These are phyloP conservation scores for Rutstroemia sp. DNA, from an alignment of 2,329 filamentous ascomycete genomes.

Conservation along the genomic window DNA sequence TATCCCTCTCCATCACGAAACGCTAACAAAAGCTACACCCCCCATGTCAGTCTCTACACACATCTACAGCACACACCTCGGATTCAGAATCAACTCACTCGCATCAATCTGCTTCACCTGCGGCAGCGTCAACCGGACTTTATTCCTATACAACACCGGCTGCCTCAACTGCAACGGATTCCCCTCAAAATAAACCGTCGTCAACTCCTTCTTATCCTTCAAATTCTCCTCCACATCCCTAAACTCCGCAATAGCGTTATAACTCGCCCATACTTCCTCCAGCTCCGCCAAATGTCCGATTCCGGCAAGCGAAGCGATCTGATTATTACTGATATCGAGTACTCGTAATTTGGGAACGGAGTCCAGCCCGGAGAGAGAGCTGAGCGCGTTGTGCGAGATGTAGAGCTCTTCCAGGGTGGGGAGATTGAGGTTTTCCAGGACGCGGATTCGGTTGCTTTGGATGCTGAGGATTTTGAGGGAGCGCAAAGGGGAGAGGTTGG, in stretches of 20 bases:
- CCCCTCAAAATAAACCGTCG: conserved; percentile 94
- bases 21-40: conserved; percentile 26
- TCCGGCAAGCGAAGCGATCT: conserved; percentile 66
- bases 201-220: conserved; percentile 68
- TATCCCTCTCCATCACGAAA: conserved; percentile 21
- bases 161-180: conserved; percentile 77
- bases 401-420: conserved; percentile 85
- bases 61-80: background rate
- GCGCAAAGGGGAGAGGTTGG: conserved; percentile 64
- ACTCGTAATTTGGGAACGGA: conserved; percentile 60
- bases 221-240: conserved; percentile 73
- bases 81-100: conserved; percentile 65
- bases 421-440: conserved; percentile 69
- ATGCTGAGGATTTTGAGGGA: conserved; percentile 86
- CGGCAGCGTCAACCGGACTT: conserved; percentile 79
- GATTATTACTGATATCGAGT: conserved; percentile 86
- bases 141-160: conserved; percentile 88
- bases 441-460: conserved; percentile 85
- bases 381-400: conserved; percentile 89
- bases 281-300: conserved; percentile 61
- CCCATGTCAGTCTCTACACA: background rate
- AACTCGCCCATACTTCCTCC: conserved; percentile 91
- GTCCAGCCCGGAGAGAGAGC: conserved; percentile 64
- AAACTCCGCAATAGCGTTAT: conserved; percentile 76
- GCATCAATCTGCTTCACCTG: conserved; percentile 93